Evolutionary conservation across 768 basidiomycete genomes (phyloP), one percentile per base, ranked within the genome.

Genomic region (Boletus vinaceobasis): DNA sequence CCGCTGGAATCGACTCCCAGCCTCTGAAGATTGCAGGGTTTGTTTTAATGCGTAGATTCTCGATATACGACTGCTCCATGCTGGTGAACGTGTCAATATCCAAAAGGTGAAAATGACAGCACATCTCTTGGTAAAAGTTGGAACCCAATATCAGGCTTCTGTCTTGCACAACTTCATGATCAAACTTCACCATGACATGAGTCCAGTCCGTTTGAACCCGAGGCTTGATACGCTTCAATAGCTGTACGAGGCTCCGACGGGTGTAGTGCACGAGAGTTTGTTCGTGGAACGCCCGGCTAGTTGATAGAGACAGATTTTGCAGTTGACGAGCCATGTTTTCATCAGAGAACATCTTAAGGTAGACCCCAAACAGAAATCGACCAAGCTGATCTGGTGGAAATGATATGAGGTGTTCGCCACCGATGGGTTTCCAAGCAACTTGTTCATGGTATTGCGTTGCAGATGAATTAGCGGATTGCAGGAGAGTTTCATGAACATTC

Each of bases 91-190:
- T 72, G 53, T 73, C 62, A 0, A 82, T 59, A 14, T 72, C 74
- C 23, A 74, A 64, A 14, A 74, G 68, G 55, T 80, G 72, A 5
- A 81, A 65, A 17, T 79, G 74, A 17, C 70, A 61, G 46, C 71
- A 77, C 47, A 84, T 63, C 39, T 84, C 82, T 53, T 83, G 79
- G 54, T 74, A 73, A 53, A 74, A 67, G 40, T 70, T 64, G 21
- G 58, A 65, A 33, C 58, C 70, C 48, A 71, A 27, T 35, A 65
- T 43, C 23, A 70, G 48, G 31, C 35, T 61, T 0, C 17, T 48
- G 45, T 70, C 63, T 7, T 5, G 36, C 33, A 15, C 0, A 4
- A 67, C 50, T 13, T 48, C 8, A 1, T 55, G 14, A 72, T 54
- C 53, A 75, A 73, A 36, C 48, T 55, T 46, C 9, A 61, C 57